Percentiles rank a stretch among this genome's conserved stretches.
Evolutionary conservation across 2,329 filamentous ascomycete genomes (phyloP).

Genomic region (Macroventuria anomochaeta): DNA sequence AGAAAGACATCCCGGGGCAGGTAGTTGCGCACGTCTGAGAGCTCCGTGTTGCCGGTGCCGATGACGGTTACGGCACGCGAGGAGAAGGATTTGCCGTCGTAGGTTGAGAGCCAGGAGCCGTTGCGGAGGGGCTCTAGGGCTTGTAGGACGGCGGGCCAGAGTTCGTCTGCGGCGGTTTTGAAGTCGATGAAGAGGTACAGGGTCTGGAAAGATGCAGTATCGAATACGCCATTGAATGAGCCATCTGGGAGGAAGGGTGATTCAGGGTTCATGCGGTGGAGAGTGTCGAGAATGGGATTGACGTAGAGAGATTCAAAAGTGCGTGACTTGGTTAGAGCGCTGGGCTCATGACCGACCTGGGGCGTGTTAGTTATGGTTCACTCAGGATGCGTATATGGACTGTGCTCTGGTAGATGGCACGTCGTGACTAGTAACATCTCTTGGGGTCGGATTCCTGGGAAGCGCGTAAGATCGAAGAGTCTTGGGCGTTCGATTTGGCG

Average conservation of each 20-base stretch:
- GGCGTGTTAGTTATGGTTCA: not conserved
- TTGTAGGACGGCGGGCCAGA: conserved; percentile 63
- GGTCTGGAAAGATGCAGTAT: conserved; percentile 63
- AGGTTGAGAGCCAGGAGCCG: conserved; percentile 60
- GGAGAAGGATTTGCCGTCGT: conserved; percentile 55
- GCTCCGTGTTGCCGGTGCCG: conserved; percentile 62
- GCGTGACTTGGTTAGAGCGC: conserved; percentile 58
- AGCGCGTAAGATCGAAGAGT: not conserved
- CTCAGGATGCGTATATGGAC: not conserved
- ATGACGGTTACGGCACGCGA: conserved; percentile 64
- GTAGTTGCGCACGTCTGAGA: conserved; percentile 52
- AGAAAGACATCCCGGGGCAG: conserved; percentile 61
- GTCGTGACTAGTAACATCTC: not conserved
- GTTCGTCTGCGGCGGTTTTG: conserved; percentile 64
- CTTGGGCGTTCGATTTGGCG: not conserved
- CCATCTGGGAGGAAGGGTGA: conserved; percentile 54
- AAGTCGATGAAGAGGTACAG: conserved; percentile 70
- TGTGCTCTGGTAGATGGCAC: not conserved
- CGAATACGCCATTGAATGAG: conserved; percentile 67
- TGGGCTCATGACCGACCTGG: conserved; percentile 63
- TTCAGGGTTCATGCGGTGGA: conserved; percentile 63
- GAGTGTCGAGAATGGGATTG: conserved; percentile 63
- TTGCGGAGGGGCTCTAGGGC: conserved; percentile 64
- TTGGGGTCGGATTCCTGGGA: no score
- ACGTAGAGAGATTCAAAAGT: conserved; percentile 66